Base-by-base conservation (phyloP, 2,329 filamentous ascomycete genomes). In the Venturia pyrina region DNA sequence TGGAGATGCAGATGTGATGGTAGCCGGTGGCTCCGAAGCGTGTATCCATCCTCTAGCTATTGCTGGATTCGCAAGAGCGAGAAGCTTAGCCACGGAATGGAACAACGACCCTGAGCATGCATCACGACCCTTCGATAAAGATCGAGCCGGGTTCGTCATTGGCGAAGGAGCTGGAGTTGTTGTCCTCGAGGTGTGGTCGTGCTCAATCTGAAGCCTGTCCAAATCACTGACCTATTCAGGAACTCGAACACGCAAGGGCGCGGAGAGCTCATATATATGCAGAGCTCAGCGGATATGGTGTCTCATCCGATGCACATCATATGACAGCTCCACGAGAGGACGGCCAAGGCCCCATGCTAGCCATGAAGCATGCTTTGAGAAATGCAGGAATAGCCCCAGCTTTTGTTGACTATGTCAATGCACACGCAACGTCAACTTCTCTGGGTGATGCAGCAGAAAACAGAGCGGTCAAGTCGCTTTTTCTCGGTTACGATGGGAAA, bases 41-140 rank as follows among this genome's bases (percentile, higher is more conserved):
- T 99, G 95, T 75, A 93, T 99, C 66, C 93, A 99, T 73, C 95
- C 95, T 11, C 82, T 99, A 56, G 90, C 93, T 1, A 89, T 98
- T 70, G 91, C 93, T 7, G 95, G 93, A 7, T 99, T 99, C 73
- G 89, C 91, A 32, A 85, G 92, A 68, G 91, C 93, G 1, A 85
- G 93, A 67, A 97, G 93, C 64, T 80, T 99, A 44, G 88, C 91
- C 7, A 96, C 91, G 0, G 83, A 82, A 3, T 96, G 87, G 78
- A 97, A 97, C 72, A 79, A 89, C 67, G 76, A 82, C 11, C 92
- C 93, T 0, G 70, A 79, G 1, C 80, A 84, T 60, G 87, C 92
- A 62, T 96, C 92, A 40, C 83, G 95, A 11, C 95, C 95, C 0
- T 99, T 99, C 72, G 95, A 99, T 77, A 81, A 80, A 57, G 82